Conservation (phyloP, 1,284 basidiomycete species). For the Heliocybe sulcata region DNA sequence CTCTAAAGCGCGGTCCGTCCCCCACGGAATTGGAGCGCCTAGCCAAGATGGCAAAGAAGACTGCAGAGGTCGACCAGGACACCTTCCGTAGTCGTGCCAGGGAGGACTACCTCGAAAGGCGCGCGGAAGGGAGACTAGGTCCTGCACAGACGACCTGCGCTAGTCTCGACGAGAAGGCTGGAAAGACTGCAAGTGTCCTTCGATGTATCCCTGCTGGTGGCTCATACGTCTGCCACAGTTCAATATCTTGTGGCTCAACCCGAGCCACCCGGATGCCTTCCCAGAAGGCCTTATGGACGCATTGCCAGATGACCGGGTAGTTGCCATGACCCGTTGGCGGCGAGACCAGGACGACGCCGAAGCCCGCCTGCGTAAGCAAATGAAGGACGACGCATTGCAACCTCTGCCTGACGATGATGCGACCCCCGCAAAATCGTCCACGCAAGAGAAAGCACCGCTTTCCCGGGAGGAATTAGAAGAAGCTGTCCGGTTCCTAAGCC, state of each 20-base stretch:
- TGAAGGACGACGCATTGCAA: conserved; percentile 61
- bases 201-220: conserved; percentile 1
- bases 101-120: conserved; percentile 65
- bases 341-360: conserved; percentile 25
- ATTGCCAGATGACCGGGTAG: conserved; percentile 25
- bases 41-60: conserved; percentile 69
- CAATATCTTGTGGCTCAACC: conserved; percentile 72
- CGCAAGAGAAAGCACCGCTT: conserved; percentile 24
- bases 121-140: conserved; percentile 58
- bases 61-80: conserved; percentile 46
- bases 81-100: conserved; percentile 62
- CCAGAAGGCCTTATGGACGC: conserved; percentile 57
- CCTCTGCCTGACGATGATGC: conserved; percentile 31
- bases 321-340: conserved; percentile 15
- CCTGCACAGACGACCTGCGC: conserved; percentile 66
- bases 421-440: conserved; percentile 17
- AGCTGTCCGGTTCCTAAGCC: conserved; percentile 55
- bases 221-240: conserved; percentile 38
- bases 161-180: conserved; percentile 64
- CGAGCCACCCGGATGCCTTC: conserved; percentile 53
- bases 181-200: conserved; percentile 42
- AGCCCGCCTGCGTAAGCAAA: conserved; percentile 52
- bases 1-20: conserved; percentile 60
- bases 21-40: conserved; percentile 53
- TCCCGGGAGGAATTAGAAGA: conserved; percentile 55